These are phyloP conservation scores for Penicillium glabrum DNA, from an alignment of 2,329 filamentous ascomycete species.

Conservation along the genomic window DNA sequence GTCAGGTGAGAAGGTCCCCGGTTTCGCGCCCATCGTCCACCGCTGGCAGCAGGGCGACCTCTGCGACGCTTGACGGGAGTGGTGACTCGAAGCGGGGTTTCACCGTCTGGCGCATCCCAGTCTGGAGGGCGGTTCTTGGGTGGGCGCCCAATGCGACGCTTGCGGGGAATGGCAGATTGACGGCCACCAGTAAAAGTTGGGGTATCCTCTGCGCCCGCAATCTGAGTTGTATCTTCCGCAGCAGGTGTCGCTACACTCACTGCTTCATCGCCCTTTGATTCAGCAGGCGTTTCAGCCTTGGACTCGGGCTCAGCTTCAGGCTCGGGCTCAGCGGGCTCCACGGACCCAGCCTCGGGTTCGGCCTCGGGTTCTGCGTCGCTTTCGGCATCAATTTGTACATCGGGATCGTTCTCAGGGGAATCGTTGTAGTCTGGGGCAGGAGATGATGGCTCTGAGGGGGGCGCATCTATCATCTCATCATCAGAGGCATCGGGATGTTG, in stretches of 20 bases:
- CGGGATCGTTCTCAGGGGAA: constrained; percentile 24
- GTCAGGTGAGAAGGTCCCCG: constrained; percentile 74
- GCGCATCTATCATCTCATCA: constrained; percentile 37
- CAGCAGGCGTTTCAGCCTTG: constrained; percentile 21
- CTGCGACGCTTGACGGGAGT: constrained; percentile 60
- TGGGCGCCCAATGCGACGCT: constrained; percentile 75
- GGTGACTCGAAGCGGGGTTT: constrained; percentile 42
- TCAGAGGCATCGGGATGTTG: constrained; percentile 46
- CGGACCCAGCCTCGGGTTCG: constrained; percentile 20
- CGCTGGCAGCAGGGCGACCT: constrained; percentile 54
- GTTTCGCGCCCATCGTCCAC: constrained; percentile 70
- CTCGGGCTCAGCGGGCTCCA: constrained; percentile 28
- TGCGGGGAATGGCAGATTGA: constrained; percentile 63
- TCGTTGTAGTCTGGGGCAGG: constrained; percentile 19
- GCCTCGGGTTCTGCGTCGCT: constrained; percentile 27
- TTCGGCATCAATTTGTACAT: constrained; percentile 17
- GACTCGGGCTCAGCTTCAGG: constrained; percentile 49
- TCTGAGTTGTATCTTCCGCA: constrained; percentile 41
- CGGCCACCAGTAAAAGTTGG: constrained; percentile 49
- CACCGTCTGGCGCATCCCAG: constrained; percentile 63
- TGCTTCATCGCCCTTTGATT: constrained; percentile 45
- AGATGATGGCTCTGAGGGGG: constrained; percentile 20
- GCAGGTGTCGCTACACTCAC: constrained; percentile 39
- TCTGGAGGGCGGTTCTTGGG: constrained; percentile 81
- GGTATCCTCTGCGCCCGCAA: constrained; percentile 49